phyloP scores from a whole-genome alignment of 805 yeast species.

The Diddensiella transvaalensis region DNA sequence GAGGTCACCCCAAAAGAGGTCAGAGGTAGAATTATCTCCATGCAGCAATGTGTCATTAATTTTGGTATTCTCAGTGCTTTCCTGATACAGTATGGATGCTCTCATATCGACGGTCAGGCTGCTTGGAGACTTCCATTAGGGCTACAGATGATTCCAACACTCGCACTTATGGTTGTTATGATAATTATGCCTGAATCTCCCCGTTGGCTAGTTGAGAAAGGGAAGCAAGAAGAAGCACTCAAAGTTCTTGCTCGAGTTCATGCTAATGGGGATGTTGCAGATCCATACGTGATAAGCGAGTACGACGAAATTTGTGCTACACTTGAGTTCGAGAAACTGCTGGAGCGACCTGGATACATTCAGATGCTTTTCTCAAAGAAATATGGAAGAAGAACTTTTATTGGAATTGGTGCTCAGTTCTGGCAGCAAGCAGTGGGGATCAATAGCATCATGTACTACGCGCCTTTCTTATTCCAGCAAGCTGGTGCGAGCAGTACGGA shows the following conservation, averaged over 20 bases:
- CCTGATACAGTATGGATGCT: slow-evolving; percentile 71
- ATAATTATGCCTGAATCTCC: slow-evolving; percentile 80
- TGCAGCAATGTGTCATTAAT: slow-evolving; percentile 61
- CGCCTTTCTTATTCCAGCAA: slow-evolving; percentile 52
- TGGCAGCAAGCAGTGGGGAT: slow-evolving; percentile 63
- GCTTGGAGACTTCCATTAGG: slow-evolving; percentile 80
- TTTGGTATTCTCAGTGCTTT: slow-evolving; percentile 73
- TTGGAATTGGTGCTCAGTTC: slow-evolving; percentile 40
- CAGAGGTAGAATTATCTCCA: slow-evolving; percentile 63
- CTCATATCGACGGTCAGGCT: slow-evolving; percentile 46
- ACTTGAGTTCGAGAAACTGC: slow-evolving; percentile 25
- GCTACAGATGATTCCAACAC: slow-evolving; percentile 55
- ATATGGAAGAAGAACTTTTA: slow-evolving; percentile 19
- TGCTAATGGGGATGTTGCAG: slow-evolving; percentile 29
- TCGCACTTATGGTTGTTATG: slow-evolving; percentile 57
- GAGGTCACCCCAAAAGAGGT: slow-evolving; percentile 63
- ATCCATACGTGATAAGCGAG: slow-evolving; percentile 35
- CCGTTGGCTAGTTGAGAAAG: slow-evolving; percentile 70
- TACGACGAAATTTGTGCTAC: slow-evolving; percentile 32
- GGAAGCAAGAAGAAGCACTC: slow-evolving; percentile 42
- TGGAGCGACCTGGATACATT: slow-evolving; percentile 36
- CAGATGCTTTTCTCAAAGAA: slow-evolving; percentile 18
- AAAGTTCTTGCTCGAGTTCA: slow-evolving; percentile 50
- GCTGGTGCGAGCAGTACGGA: slow-evolving; percentile 52
- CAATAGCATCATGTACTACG: slow-evolving; percentile 62